Percentiles rank a stretch among this genome's conserved stretches.
These are phyloP conservation scores for Penicillium digitatum DNA, from an alignment of 2,329 filamentous ascomycete genomes.

Conservation along the genomic window DNA sequence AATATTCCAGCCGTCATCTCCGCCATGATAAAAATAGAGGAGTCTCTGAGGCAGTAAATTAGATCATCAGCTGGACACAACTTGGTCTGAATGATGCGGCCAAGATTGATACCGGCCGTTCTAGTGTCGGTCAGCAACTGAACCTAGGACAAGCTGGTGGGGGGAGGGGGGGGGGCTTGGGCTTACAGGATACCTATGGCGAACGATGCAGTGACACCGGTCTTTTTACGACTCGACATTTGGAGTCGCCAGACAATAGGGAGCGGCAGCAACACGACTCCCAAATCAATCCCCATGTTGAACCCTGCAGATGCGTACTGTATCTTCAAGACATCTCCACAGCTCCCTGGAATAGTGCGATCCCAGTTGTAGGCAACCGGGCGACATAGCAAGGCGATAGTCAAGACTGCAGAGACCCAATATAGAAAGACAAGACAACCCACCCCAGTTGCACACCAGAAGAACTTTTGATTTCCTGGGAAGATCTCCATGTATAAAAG, in stretches of 20 bases:
- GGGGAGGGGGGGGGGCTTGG: too few relatives aligned
- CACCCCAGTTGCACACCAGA: neutral
- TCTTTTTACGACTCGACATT: constrained; percentile 14
- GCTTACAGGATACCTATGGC: constrained; percentile 11
- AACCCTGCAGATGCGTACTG: constrained; percentile 14
- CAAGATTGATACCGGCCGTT: constrained; percentile 12
- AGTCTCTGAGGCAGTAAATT: constrained; percentile 9
- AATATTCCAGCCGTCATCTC: constrained; percentile 14
- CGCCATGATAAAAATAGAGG: constrained; percentile 12
- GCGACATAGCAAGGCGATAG: constrained; percentile 10
- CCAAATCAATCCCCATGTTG: constrained; percentile 12
- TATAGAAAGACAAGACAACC: constrained; percentile 10
- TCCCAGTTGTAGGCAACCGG: constrained; percentile 16
- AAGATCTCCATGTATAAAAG: constrained; percentile 14
- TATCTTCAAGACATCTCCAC: constrained; percentile 9
- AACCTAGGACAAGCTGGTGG: too few relatives aligned
- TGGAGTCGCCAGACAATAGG: constrained; percentile 11
- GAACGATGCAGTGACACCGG: constrained; percentile 9
- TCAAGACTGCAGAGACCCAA: constrained; percentile 8
- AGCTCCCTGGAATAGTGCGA: constrained; percentile 1
- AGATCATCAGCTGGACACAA: constrained; percentile 4
- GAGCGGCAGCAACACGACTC: constrained; percentile 6
- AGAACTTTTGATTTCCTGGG: constrained; percentile 2
- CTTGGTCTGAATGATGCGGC: constrained; percentile 12
- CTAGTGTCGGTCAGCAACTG: constrained; percentile 2